Evolutionary conservation across 1,284 basidiomycete species (phyloP).

Genomic region (Pulveroboletus sp.): DNA sequence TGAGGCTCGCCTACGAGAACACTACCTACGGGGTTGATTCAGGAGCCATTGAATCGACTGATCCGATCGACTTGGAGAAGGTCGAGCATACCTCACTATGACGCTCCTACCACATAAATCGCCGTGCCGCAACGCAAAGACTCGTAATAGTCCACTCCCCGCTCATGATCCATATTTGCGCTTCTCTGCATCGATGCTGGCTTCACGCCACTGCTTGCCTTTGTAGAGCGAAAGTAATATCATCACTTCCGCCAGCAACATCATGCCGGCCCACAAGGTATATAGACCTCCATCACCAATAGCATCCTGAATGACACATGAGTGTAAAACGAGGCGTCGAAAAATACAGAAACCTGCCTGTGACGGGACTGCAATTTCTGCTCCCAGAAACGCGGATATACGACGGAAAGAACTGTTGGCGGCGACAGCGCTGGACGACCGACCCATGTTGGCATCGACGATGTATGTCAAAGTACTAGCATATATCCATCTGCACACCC

Average conservation of each 20-base stretch:
- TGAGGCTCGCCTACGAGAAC: too few species aligned
- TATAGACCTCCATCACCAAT: constrained; percentile 70
- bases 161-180: constrained; percentile 3
- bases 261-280: constrained; percentile 56
- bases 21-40: too few species aligned
- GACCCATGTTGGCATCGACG: constrained; percentile 76
- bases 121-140: background rate
- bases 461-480: constrained; percentile 73
- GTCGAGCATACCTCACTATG: background rate
- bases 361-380: constrained; percentile 60
- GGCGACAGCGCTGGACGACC: constrained; percentile 71
- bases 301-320: constrained; percentile 37
- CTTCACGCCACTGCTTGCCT: constrained; percentile 42
- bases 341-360: constrained; percentile 13
- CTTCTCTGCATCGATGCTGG: constrained; percentile 21
- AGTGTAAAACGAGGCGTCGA: background rate
- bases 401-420: constrained; percentile 73
- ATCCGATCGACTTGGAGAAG: background rate
- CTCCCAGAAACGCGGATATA: constrained; percentile 64
- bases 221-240: constrained; percentile 46
- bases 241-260: constrained; percentile 44
- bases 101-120: background rate
- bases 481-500: constrained; percentile 59
- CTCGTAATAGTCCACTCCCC: background rate
- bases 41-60: background rate